Evolutionary conservation across 805 yeast genomes (phyloP), one percentile per base, ranked within the genome.

Genomic region (Torulaspora quercuum): DNA sequence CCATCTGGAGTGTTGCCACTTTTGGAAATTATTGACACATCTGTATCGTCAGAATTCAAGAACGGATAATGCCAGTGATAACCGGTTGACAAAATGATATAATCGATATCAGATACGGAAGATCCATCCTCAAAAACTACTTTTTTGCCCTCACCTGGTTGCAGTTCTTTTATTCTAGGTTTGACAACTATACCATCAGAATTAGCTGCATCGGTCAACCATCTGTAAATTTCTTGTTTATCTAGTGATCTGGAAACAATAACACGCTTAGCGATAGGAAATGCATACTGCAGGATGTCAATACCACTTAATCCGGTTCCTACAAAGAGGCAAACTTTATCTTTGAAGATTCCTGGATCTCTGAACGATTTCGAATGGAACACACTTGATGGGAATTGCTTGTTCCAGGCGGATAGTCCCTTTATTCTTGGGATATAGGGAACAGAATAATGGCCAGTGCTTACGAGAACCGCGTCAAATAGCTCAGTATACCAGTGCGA

Each of bases 191-290:
- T 49, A 6, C 65, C 68, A 5, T 60, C 56, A 9, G 69, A 57
- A 10, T 50, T 53, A 5, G 70, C 54, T 35, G 72, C 70, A 6
- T 52, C 56, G 19, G 65, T 61, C 14, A 71, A 48, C 65, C 71
- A 69, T 27, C 52, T 63, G 52, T 35, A 53, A n/a, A 45, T 42
- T 46, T 42, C 66, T 47, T 83, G 89, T 7, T 66, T 64, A 14
- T 72, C 78, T 81, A 89, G 78, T 45, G 79, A 77, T 37, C 95
- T 68, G 25, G 84, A 75, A 38, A 87, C 66, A 39, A 82, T 82
- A 36, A 82, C 71, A 45, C 42, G 63, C 40, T 48, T 62, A 34
- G 53, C 59, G 31, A 44, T 50, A 20, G 69, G 55, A 19, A 57
- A 35, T 10, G 63, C 48, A 40, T 71, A 71, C 27, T 69, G 74